phyloP scores from a whole-genome alignment of 306 rosid genomes.

The Cicer pinnatifidum region DNA sequence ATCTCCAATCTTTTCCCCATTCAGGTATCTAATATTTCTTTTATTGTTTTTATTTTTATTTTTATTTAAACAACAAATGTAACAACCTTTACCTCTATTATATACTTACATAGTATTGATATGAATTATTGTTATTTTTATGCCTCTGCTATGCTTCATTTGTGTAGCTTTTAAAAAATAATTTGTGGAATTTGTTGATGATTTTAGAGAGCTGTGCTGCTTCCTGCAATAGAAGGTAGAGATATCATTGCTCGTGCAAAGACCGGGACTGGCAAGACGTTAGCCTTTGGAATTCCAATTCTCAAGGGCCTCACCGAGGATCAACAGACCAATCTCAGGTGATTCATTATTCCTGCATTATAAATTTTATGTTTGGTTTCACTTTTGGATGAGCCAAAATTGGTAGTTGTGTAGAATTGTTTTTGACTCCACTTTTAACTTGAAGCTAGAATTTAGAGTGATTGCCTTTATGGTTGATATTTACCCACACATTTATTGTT shows the following conservation, averaged over 20 bases:
- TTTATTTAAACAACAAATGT: too few relatives aligned
- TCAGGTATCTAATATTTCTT: constrained; percentile 51
- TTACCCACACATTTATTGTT: too few relatives aligned
- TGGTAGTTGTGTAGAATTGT: too few relatives aligned
- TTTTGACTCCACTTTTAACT: too few relatives aligned
- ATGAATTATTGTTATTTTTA: background rate
- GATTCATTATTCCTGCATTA: background rate
- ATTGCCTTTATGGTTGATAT: too few relatives aligned
- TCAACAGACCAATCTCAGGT: constrained; percentile 60
- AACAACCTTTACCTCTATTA: too few relatives aligned
- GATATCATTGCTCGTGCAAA: constrained; percentile 93
- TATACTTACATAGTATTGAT: too few relatives aligned
- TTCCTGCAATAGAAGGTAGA: constrained; percentile 85
- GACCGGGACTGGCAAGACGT: constrained; percentile 96
- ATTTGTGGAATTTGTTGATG: too few relatives aligned
- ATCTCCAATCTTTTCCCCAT: constrained; percentile 83
- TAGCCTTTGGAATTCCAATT: constrained; percentile 92
- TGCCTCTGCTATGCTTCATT: background rate
- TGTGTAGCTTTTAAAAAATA: too few relatives aligned
- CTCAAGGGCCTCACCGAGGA: constrained; percentile 69
- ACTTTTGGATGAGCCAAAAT: too few relatives aligned
- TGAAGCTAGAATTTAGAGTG: too few relatives aligned
- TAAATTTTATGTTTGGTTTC: background rate
- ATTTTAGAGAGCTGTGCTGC: constrained; percentile 80
- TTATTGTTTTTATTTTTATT: too few relatives aligned